Evolutionary conservation across 139 green algal genomes (phyloP), one percentile per base, ranked within the genome.

Genomic region (Auxenochlorella protothecoides): DNA sequence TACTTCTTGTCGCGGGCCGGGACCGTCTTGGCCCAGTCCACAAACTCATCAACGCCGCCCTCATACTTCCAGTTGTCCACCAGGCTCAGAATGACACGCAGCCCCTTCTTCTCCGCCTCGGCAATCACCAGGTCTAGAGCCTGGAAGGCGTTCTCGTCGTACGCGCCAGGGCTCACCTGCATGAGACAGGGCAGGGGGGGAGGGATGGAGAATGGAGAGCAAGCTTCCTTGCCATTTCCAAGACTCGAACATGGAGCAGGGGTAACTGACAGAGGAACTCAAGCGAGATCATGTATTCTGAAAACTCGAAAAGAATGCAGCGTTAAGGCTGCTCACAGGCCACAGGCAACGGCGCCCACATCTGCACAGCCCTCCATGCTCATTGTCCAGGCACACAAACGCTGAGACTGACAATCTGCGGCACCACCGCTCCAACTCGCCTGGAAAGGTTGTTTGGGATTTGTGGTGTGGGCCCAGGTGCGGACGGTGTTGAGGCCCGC

Each of bases 31-130:
- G 73, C 82, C 83, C 84, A 91, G 75, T 93, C 87, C 59, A 93
- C 71, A 16, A 87, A 85, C 82, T 93, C 73, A 53, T 80, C 74
- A 9, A 85, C 73, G 54, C 78, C 76, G 12, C 68, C 79, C 76
- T 11, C 3, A 73, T 89, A 87, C 63, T 86, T 85, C 88, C 88
- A 95, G 77, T 90, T 90, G 81, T 95, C 85, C 3, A 82, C 68
- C n/a, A 95, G 72, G 2, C 77, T 84, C n/a, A 93, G 63, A 55
- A 92, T 76, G 16, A 92, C 68, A 51, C 71, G 69, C 16, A 95
- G 71, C 2, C 85, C 84, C 27, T 76, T 68, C 6, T 66, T 59
- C 13, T 73, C 63, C 2, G 87, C 85, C 55, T 83, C 76, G 57
- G 84, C 76, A 16, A 95, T 56, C 55, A 93, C 81, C 55, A 76